Evolutionary conservation across 208 protist genomes (phyloP), one percentile per base, ranked within the genome.

Genomic region (Trypanosoma cruzi): DNA sequence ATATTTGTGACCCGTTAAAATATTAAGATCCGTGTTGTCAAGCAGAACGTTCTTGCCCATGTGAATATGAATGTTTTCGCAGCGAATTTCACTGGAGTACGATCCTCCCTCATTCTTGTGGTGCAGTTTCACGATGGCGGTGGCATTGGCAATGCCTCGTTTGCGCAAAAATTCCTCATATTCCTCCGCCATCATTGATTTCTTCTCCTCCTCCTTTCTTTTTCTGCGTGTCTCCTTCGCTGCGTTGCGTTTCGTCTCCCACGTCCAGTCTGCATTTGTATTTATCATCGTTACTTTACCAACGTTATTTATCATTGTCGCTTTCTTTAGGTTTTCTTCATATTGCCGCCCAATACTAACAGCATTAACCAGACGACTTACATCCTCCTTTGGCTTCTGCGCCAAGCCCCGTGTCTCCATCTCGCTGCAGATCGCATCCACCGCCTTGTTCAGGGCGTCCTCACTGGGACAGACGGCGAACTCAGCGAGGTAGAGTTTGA

Each of bases 1-100:
- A 85, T 99, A 99, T 73, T 97, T 95, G 84, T 97, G 89, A 7
- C 93, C 90, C 11, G 80, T 84, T n/a, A 94, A 68, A 42, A 97
- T 76, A 2, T 82, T 70, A 16, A 97, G 81, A 26, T 96, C 85
- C 8, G 93, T 91, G 48, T 85, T 65, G 34, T 95, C 79, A 13
- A 96, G 82, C 70, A 97, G 77, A 52, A 87, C 70, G 68, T 91
- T 82, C 79, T 96, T 97, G 34, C 93, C 91, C 78, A 97, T 91
- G 55, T 88, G 81, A 54, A 97, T 96, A 68, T 92, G 89, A 71
- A 97, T 92, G 61, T 77, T 72, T 32, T 95, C 85, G 68, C 87
- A 94, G 42, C 86, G 90, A 56, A 97, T 95, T 34, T 97, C 93
- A 10, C 81, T 90, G 57, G 71, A 85, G 79, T 93, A 93, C 68